Evolutionary conservation across 345 rosid species (phyloP), one percentile per base, ranked within the genome.

Genomic region (Eucalyptus globulus): DNA sequence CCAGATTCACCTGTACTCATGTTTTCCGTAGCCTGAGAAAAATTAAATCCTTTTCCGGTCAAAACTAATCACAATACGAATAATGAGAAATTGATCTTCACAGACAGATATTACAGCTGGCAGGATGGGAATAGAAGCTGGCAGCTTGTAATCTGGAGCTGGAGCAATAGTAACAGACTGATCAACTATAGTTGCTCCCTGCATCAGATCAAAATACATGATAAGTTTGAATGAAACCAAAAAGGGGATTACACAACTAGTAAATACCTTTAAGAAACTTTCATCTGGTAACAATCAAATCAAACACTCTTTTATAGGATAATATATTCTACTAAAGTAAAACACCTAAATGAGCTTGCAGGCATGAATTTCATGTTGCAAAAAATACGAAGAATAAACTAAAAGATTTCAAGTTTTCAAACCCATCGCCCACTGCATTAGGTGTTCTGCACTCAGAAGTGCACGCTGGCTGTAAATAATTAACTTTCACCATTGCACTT

Each of bases 101-200:
- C 6, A 47, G n/a, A 76, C 87, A 87, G 88, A 92, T 87, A 94
- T 93, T 96, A 96, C 99, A 51, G 90, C 47, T 40, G 89, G 90
- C 87, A 91, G 49, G 65, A 91, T 92, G 47, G 90, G 50, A 86
- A 92, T 90, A 89, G 88, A 91, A 90, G 91, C 88, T 49, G 97
- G 98, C 47, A 93, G 95, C 90, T 91, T 92, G 93, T 94, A 96
- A 89, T 94, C 94, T 45, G 96, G 94, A 93, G 96, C 99, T 91
- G 93, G 90, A 56, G 94, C 94, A 67, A 97, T 92, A 88, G 80
- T 92, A 87, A 97, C 97, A 86, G 97, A 88, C 89, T 94, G 95
- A 86, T 97, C 97, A 69, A 96, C 96, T 89, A 97, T 96, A 31
- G 97, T 97, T 85, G 99, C 97, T 88, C 99, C 99, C 99, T 95